Conservation (phyloP, 768 basidiomycete species). For the Astraeus odoratus region DNA sequence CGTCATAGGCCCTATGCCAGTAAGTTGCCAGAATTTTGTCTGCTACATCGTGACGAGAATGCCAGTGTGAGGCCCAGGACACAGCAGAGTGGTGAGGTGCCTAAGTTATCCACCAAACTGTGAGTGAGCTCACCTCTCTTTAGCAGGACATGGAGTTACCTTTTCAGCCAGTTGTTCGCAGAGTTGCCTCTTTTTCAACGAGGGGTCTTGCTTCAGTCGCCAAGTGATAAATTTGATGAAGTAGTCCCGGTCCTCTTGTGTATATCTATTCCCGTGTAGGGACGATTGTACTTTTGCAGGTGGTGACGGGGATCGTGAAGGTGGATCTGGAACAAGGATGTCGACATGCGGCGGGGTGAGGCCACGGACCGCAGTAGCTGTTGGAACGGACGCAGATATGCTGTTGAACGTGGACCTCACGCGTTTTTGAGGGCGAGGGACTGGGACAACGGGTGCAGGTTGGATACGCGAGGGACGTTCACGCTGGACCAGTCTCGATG, state of each 20-base stretch:
- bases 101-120: conserved; percentile 27
- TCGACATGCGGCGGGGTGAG: conserved; percentile 58
- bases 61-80: conserved; percentile 69
- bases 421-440: conserved; percentile 25
- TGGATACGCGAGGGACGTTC: conserved; percentile 13
- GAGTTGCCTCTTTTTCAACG: conserved; percentile 45
- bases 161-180: conserved; percentile 51
- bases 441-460: conserved; percentile 15
- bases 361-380: conserved; percentile 33
- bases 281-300: conserved; percentile 42
- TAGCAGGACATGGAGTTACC: conserved; percentile 26
- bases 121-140: not conserved
- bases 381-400: conserved; percentile 38
- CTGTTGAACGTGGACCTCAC: conserved; percentile 49
- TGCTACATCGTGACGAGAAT: conserved; percentile 54
- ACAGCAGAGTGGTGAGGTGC: conserved; percentile 57
- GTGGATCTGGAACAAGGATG: conserved; percentile 53
- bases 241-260: conserved; percentile 56
- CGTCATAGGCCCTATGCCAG: conserved; percentile 26
- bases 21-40: conserved; percentile 49
- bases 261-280: conserved; percentile 55
- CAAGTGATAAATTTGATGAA: conserved; percentile 63
- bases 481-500: conserved; percentile 18
- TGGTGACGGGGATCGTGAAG: conserved; percentile 64
- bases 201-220: conserved; percentile 49